A percentile compares a stretch with the other conserved stretches of the same genome.
phyloP scores from a whole-genome alignment of 139 green algal species.

The Chloropicon primus region DNA sequence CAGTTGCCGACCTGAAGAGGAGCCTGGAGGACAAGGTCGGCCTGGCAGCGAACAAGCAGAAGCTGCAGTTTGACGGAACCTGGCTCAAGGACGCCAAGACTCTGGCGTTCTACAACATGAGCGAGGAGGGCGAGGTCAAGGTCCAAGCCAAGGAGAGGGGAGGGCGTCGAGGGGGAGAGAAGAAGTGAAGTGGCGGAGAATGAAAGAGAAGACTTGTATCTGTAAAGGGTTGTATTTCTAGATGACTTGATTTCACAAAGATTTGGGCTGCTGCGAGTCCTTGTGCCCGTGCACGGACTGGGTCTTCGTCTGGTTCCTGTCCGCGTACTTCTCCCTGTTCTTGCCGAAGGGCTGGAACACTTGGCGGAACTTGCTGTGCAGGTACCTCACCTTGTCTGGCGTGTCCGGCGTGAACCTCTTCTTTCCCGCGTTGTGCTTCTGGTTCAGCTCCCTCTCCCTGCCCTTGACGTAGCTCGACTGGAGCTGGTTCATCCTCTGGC shows the following conservation, averaged over 20 bases:
- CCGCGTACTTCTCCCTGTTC: neutral
- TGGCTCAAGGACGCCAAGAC: conserved; percentile 54
- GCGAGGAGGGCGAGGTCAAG: conserved; percentile 37
- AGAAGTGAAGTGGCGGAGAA: too few relatives aligned
- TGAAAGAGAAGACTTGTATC: too few relatives aligned
- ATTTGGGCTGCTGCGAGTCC: too few relatives aligned
- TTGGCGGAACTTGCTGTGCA: too few relatives aligned
- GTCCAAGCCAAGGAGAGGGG: conserved; percentile 54
- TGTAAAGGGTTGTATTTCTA: too few relatives aligned
- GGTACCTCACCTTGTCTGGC: neutral
- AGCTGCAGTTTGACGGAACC: conserved; percentile 43
- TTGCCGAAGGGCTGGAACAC: neutral
- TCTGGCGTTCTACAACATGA: conserved; percentile 75
- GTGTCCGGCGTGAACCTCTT: neutral
- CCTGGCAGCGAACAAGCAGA: conserved; percentile 58
- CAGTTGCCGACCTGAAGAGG: conserved; percentile 43
- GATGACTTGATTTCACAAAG: too few relatives aligned
- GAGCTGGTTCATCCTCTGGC: neutral
- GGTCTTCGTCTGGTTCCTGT: neutral
- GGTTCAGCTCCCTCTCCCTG: neutral
- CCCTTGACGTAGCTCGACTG: neutral
- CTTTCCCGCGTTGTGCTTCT: neutral
- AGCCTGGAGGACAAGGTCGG: conserved; percentile 40
- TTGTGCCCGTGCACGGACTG: neutral
- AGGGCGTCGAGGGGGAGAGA: too few relatives aligned